Evolutionary conservation across 495 filamentous ascomycete species (phyloP).

Genomic region (Podospora conica): DNA sequence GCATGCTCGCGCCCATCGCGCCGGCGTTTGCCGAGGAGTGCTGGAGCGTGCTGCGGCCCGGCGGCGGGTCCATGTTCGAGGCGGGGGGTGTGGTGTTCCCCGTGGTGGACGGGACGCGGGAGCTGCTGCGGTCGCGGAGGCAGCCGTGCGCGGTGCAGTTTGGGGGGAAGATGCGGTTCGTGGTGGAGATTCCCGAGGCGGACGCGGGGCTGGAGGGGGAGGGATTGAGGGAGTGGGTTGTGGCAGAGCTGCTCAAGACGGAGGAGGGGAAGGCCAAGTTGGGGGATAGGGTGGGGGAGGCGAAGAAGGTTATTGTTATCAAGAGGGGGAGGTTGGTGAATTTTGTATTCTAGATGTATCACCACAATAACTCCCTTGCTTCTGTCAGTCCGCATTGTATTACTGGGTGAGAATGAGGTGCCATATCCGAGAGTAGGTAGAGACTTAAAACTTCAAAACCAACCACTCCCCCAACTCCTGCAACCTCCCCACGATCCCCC

Average conservation of each 20-base stretch:
- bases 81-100: conserved; percentile 44
- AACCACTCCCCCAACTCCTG: conserved; percentile 34
- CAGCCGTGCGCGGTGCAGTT: conserved; percentile 61
- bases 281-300: conserved; percentile 26
- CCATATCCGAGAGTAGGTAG: no score
- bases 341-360: conserved; percentile 42
- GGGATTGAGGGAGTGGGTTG: conserved; percentile 50
- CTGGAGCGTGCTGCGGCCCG: conserved; percentile 54
- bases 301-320: conserved; percentile 47
- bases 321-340: conserved; percentile 50
- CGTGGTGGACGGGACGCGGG: conserved; percentile 42
- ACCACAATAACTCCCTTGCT: no score
- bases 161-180: conserved; percentile 67
- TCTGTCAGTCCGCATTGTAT: no score
- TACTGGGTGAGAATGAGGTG: no score
- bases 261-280: conserved; percentile 47
- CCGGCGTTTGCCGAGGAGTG: conserved; percentile 75
- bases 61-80: conserved; percentile 40
- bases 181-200: conserved; percentile 53
- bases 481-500: conserved; percentile 36
- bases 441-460: conserved; percentile 48
- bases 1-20: conserved; percentile 68
- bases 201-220: conserved; percentile 25
- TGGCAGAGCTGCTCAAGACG: conserved; percentile 39
- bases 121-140: conserved; percentile 29